These are phyloP conservation scores for Penicillium sclerotigenum DNA, from an alignment of 2,329 filamentous ascomycete species.

Conservation along the genomic window DNA sequence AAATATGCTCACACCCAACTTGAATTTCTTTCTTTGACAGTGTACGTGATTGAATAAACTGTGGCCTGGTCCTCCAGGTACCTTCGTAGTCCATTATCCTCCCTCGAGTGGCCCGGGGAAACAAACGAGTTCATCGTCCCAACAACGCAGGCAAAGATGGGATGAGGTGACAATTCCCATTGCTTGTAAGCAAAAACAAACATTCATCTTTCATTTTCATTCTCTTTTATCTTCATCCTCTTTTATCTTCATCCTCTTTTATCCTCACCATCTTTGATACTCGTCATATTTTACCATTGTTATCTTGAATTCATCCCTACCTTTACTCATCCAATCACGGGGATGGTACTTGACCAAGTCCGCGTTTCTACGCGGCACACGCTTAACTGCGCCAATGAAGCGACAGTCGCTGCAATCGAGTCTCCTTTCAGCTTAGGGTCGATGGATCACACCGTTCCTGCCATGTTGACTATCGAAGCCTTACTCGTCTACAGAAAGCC, in stretches of 20 bases:
- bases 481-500: background rate
- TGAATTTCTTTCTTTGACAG: background rate
- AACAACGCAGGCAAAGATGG: background rate
- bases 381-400: conserved; percentile 3
- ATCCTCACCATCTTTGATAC: background rate
- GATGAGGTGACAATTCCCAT: background rate
- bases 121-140: background rate
- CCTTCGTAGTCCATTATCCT: background rate
- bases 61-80: background rate
- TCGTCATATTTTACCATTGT: background rate
- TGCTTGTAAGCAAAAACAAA: background rate
- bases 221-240: background rate
- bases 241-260: background rate
- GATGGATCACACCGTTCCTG: background rate
- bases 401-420: background rate
- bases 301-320: too few species aligned
- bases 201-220: background rate
- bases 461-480: background rate
- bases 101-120: background rate
- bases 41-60: background rate
- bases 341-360: background rate
- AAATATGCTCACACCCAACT: background rate
- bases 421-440: background rate
- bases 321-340: background rate
- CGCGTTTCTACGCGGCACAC: conserved; percentile 2